A percentile compares a stretch with the other conserved stretches of the same genome.
phyloP scores from a whole-genome alignment of 306 rosid genomes.

The Styphnolobium japonicum region DNA sequence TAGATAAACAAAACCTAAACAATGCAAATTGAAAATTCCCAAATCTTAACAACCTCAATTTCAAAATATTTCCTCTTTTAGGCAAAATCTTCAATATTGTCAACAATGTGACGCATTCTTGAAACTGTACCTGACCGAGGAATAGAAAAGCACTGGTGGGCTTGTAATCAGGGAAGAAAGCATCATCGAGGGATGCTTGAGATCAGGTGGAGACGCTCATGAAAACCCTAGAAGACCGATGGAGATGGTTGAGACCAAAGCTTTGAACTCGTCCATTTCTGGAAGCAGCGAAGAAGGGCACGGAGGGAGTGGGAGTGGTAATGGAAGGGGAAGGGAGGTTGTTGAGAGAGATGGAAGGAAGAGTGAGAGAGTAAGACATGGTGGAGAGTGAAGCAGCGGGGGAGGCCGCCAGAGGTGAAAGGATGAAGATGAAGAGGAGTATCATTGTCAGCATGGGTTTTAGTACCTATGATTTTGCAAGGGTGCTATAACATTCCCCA shows the following conservation, averaged over 20 bases:
- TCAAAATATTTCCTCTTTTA: neutral
- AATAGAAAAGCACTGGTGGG: conserved; percentile 77
- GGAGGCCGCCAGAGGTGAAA: too few species aligned
- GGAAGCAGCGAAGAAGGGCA: conserved; percentile 26
- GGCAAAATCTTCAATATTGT: neutral
- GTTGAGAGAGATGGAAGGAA: conserved; percentile 48
- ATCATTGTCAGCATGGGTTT: too few species aligned
- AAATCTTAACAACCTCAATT: neutral
- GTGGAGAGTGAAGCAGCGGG: conserved; percentile 38
- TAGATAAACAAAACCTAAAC: neutral
- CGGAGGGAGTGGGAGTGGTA: conserved; percentile 16
- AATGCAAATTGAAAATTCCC: neutral
- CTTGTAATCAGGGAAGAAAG: conserved; percentile 68
- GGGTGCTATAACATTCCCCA: too few species aligned
- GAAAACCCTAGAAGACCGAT: conserved; percentile 76
- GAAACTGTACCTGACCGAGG: conserved; percentile 77
- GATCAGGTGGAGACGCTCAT: conserved; percentile 73
- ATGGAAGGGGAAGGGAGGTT: conserved; percentile 30
- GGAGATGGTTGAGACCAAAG: conserved; percentile 21
- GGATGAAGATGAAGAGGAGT: too few species aligned
- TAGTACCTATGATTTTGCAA: too few species aligned
- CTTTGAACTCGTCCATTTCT: conserved; percentile 37
- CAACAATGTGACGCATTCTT: neutral
- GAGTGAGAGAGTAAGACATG: conserved; percentile 52
- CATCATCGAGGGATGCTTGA: conserved; percentile 44